Evolutionary conservation across 768 basidiomycete species (phyloP), one percentile per base, ranked within the genome.

Genomic region (Tubosaeta brunneosetosa): DNA sequence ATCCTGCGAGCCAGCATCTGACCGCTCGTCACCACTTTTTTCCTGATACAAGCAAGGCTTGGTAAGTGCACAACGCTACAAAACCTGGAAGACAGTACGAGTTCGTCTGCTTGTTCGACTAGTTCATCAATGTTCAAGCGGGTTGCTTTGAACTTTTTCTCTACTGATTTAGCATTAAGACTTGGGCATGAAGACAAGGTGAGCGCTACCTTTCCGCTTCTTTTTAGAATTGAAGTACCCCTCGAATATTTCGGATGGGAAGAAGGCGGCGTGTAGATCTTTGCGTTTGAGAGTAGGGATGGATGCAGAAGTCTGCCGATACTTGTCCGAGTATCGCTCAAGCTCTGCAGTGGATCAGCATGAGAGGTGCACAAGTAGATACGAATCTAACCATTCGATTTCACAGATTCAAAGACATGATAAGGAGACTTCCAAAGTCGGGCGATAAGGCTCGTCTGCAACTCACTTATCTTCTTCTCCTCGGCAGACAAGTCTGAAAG

Each of bases 321-420:
- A 91, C 68, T 88, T 89, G 69, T 93, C 91, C 16, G 88, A 90
- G 65, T 91, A 93, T 27, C 87, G 82, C 40, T 86, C 82, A 4
- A 92, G 70, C 40, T 90, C 91, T 88, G 55, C 33, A 37, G 49
- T 32, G 11, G 12, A 40, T 64, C 46, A 60, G 49, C 8, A 22
- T 6, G 11, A 25, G 7, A 42, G 12, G 9, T 8, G 14, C 16
- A 13, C 32, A n/a, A n/a, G 19, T 19, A 25, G 34, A 43, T 26
- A 3, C 16, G 44, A 33, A 26, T 57, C 69, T 44, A 49, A 78
- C 78, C 88, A 45, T 76, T 77, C 4, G 85, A 81, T 69, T 85
- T 90, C 11, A 77, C 78, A 36, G 76, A 69, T 68, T 93, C 88
- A 16, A 85, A 81, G 47, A 92, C 74, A 64, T 84, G 89, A 69